These are phyloP conservation scores for Sphaerosporella brunnea DNA, from an alignment of 495 filamentous ascomycete genomes.

Conservation along the genomic window DNA sequence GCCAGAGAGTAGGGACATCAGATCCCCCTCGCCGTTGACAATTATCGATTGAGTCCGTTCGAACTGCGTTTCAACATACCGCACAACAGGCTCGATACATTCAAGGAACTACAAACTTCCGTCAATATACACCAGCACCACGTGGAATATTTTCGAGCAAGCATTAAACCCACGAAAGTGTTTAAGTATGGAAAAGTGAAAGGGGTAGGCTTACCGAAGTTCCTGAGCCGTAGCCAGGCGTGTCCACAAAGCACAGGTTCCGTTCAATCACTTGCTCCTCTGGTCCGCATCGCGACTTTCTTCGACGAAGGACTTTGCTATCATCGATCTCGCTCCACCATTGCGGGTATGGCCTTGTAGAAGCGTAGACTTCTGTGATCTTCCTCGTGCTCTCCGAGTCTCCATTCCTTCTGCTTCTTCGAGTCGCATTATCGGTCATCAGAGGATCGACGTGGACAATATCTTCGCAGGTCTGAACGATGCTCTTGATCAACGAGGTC, in stretches of 20 bases:
- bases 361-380: slow-evolving; percentile 76
- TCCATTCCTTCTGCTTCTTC: slow-evolving; percentile 8
- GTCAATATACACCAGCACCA: background rate
- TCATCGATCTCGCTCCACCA: slow-evolving; percentile 93
- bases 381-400: slow-evolving; percentile 28
- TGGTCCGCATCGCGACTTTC: slow-evolving; percentile 44
- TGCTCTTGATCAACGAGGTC: slow-evolving; percentile 78
- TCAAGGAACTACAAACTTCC: slow-evolving; percentile 34
- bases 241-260: slow-evolving; percentile 92
- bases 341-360: slow-evolving; percentile 74
- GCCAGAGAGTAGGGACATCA: slow-evolving; percentile 65
- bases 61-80: slow-evolving; percentile 63
- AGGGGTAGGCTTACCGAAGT: slow-evolving; percentile 35
- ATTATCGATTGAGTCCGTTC: slow-evolving; percentile 43
- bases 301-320: slow-evolving; percentile 45
- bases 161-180: background rate
- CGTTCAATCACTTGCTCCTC: slow-evolving; percentile 74
- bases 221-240: slow-evolving; percentile 49
- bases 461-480: slow-evolving; percentile 86
- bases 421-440: slow-evolving; percentile 28
- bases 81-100: slow-evolving; percentile 47
- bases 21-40: slow-evolving; percentile 47
- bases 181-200: background rate
- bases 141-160: background rate
- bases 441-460: slow-evolving; percentile 90